Evolutionary conservation across 2,329 filamentous ascomycete species (phyloP), one percentile per base, ranked within the genome.

Genomic region (Catunica adiposa): DNA sequence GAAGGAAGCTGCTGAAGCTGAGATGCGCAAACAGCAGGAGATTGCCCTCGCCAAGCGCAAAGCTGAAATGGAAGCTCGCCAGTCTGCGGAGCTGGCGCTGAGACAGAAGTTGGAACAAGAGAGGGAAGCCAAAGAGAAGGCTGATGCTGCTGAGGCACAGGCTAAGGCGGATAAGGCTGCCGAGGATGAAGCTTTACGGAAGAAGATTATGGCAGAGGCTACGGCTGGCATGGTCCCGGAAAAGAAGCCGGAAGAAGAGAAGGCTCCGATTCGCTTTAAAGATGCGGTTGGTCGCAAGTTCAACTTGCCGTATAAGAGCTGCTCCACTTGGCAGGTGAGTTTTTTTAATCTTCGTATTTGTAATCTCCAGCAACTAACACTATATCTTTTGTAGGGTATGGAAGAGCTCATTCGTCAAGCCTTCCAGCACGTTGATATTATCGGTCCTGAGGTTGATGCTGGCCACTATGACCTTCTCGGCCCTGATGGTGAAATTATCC

Each of bases 201-300:
- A 77, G 62, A 74, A 77, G 61, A 74, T 75, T 0, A 73, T 80
- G 54, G 76, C 79, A 53, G 73, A 74, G 4, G 71, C 75, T n/a
- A 75, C 72, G 60, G 72, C 73, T 51, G 72, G 69, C 60, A 61
- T 73, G 20, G 62, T 74, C 38, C 71, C 73, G 38, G 73, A 74
- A 54, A 73, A 73, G 63, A 73, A 73, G 62, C 72, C 73, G 59
- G 70, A 67, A 61, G 57, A 58, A 37, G 77, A 82, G 42, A 85
- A 87, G 66, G 74, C 81, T 46, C 86, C 86, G 1, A 86, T 95
- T 66, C 83, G 83, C 62, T 94, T 94, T 71, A 94, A 94, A 69
- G 89, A 96, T 66, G 89, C 89, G 0, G 81, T 96, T 15, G 86
- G 87, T 31, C 78, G 89, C 61, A 95, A 94, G 67, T 96, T 94